Conservation (phyloP, 2,329 filamentous ascomycete species). For the Botrytis deweyae region DNA sequence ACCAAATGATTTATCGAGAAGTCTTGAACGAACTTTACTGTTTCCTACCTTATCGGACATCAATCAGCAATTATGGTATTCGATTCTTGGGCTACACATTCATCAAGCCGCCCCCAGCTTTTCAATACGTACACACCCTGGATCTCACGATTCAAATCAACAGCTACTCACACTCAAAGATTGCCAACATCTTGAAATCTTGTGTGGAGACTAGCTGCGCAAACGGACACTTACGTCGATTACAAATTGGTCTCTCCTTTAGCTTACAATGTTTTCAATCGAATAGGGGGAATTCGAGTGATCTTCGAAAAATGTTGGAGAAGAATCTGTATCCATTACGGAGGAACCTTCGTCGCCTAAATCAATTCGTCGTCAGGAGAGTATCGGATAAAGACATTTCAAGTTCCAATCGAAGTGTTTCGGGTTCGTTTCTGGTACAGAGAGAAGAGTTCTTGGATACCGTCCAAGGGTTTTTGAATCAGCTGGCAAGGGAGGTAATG, state of each 20-base stretch:
- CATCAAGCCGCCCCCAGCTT: conserved; percentile 15
- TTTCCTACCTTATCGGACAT: conserved; percentile 19
- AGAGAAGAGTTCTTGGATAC: conserved; percentile 19
- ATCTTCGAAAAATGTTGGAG: conserved; percentile 17
- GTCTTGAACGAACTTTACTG: conserved; percentile 21
- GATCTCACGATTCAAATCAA: conserved; percentile 22
- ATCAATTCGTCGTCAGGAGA: conserved; percentile 13
- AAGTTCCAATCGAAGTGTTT: conserved; percentile 11
- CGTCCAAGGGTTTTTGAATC: conserved; percentile 17
- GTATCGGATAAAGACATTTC: conserved; percentile 9
- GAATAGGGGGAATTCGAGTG: conserved; percentile 5
- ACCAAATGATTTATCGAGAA: conserved; percentile 19
- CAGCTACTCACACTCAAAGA: conserved; percentile 19
- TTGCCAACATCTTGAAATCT: conserved; percentile 18
- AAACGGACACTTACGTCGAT: conserved; percentile 18
- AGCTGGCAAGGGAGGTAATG: conserved; percentile 16
- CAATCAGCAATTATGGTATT: conserved; percentile 19
- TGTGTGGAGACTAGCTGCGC: conserved; percentile 19
- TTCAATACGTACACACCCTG: conserved; percentile 20
- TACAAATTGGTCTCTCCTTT: conserved; percentile 20
- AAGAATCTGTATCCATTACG: conserved; percentile 18
- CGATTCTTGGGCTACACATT: conserved; percentile 23
- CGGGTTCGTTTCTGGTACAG: not conserved
- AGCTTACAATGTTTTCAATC: conserved; percentile 17
- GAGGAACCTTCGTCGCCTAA: conserved; percentile 14